Conservation (phyloP, 495 filamentous ascomycete species). For the Trypethelium eluteriae region DNA sequence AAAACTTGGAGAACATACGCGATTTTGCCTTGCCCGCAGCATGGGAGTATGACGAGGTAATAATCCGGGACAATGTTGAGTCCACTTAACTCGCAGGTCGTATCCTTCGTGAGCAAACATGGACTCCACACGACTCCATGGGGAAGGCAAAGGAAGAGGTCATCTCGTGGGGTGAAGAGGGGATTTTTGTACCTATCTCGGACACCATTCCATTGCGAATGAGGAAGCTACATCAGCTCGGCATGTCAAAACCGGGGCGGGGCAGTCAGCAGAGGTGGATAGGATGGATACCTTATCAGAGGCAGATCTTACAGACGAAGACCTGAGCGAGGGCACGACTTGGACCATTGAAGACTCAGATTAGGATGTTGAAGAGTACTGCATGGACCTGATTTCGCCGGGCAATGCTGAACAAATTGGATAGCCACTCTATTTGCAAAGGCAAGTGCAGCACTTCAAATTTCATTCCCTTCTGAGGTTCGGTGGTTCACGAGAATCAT, state of each 20-base stretch:
- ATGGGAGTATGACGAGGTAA: too few relatives aligned
- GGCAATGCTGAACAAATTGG: too few relatives aligned
- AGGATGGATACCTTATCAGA: background rate
- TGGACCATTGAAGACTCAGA: background rate
- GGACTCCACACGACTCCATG: background rate
- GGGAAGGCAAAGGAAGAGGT: background rate
- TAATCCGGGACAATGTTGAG: too few relatives aligned
- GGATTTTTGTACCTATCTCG: background rate
- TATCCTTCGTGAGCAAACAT: background rate
- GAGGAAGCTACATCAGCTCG: too few relatives aligned
- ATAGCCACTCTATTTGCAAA: too few relatives aligned
- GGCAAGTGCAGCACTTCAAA: too few relatives aligned
- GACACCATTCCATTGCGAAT: background rate
- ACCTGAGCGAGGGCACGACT: background rate
- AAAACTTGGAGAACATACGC: too few relatives aligned
- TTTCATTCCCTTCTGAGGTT: too few relatives aligned
- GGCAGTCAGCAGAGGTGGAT: too few relatives aligned
- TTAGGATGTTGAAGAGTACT: background rate
- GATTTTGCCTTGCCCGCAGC: too few relatives aligned
- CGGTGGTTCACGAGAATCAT: too few relatives aligned
- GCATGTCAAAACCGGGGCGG: too few relatives aligned
- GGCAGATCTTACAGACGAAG: background rate
- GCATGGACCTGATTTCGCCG: background rate
- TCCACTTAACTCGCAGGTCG: background rate
- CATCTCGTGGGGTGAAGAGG: background rate